These are phyloP conservation scores for Stenogyne calaminthoides DNA, from an alignment of 305 asterid genomes.

Conservation along the genomic window DNA sequence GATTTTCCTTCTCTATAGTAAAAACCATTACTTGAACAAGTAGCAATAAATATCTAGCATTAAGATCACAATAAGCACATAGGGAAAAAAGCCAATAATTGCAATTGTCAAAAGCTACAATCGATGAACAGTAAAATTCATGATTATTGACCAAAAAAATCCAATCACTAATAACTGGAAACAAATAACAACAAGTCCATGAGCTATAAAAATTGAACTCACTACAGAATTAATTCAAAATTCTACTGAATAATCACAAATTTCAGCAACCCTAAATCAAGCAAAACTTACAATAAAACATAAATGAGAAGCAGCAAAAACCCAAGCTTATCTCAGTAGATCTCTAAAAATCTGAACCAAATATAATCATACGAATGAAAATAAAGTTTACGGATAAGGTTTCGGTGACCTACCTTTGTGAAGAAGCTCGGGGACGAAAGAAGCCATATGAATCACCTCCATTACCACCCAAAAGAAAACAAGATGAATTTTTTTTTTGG, in stretches of 20 bases:
- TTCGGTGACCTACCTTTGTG: constrained; percentile 56
- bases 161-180: constrained; percentile 4
- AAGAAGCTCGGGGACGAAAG: constrained; percentile 55
- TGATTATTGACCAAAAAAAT: neutral
- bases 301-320: constrained; percentile 14
- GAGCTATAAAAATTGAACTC: constrained; percentile 13
- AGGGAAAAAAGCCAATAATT: neutral
- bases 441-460: constrained; percentile 56
- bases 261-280: constrained; percentile 26
- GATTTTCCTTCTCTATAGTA: neutral
- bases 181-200: constrained; percentile 4
- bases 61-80: constrained; percentile 3
- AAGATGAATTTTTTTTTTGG: constrained; percentile 21
- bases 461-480: constrained; percentile 34
- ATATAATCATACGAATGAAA: constrained; percentile 9
- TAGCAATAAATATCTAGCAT: constrained; percentile 16
- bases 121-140: constrained; percentile 9
- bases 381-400: constrained; percentile 23
- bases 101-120: neutral
- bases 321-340: constrained; percentile 43
- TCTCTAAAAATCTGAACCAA: constrained; percentile 44
- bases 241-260: constrained; percentile 19
- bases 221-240: constrained; percentile 1
- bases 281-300: neutral
- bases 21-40: neutral